phyloP scores from a whole-genome alignment of 257 asterid species.

The Petrea volubilis region DNA sequence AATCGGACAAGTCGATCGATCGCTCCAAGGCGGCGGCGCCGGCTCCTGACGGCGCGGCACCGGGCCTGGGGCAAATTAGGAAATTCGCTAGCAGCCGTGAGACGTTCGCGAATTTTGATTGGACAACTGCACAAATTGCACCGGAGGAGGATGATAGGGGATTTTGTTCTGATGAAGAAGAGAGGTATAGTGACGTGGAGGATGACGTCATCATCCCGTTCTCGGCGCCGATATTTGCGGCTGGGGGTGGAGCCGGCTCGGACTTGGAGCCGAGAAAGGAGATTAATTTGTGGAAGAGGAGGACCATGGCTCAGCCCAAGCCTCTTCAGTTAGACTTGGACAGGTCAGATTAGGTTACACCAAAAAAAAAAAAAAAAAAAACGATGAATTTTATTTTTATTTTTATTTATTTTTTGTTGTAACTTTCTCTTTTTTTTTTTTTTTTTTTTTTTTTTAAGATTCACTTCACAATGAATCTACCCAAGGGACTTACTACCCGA shows the following conservation, averaged over 20 bases:
- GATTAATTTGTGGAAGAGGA: conserved; percentile 83
- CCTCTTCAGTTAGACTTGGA: conserved; percentile 47
- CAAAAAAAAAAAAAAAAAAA: neutral
- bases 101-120: conserved; percentile 62
- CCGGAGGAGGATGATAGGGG: conserved; percentile 48
- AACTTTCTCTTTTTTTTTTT: neutral
- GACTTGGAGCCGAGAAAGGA: conserved; percentile 76
- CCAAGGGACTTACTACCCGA: too few relatives aligned
- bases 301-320: conserved; percentile 73
- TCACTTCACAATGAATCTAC: neutral
- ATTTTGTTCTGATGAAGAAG: conserved; percentile 44
- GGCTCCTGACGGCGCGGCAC: conserved; percentile 11
- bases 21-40: conserved; percentile 15
- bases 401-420: neutral
- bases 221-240: conserved; percentile 55
- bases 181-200: conserved; percentile 32
- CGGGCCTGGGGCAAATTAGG: conserved; percentile 57
- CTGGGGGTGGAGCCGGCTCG: conserved; percentile 23
- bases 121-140: conserved; percentile 53
- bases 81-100: conserved; percentile 79
- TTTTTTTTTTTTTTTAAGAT: neutral
- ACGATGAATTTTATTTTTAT: neutral
- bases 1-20: conserved; percentile 14
- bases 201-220: conserved; percentile 51
- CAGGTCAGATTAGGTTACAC: neutral